Evolutionary conservation across 208 protist genomes (phyloP).

Genomic region (Acanthamoeba divionensis): DNA sequence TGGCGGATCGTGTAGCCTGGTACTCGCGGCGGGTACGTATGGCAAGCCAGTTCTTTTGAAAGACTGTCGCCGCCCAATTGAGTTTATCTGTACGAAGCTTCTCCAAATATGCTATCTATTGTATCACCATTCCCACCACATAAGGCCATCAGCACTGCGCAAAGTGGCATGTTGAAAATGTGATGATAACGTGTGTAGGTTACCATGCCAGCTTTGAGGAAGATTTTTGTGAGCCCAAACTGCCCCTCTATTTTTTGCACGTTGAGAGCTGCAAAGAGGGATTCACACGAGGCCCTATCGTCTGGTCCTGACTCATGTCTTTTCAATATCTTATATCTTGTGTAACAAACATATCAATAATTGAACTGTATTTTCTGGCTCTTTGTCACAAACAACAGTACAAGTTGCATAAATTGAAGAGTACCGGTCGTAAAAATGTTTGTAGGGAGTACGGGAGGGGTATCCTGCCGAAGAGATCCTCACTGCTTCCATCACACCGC

Average conservation of each 20-base stretch:
- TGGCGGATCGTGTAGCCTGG: background rate
- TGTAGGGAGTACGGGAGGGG: background rate
- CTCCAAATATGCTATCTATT: conserved; percentile 32
- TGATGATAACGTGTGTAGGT: background rate
- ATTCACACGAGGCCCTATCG: background rate
- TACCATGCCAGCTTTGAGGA: conserved; percentile 21
- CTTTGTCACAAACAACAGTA: background rate
- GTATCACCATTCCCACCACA: no score
- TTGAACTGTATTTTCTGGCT: background rate
- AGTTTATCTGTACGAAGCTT: background rate
- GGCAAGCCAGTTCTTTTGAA: conserved; percentile 49
- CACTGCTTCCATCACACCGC: conserved; percentile 19
- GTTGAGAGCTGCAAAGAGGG: background rate
- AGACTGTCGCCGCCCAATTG: conserved; percentile 17
- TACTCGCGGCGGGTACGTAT: conserved; percentile 1
- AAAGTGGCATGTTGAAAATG: background rate
- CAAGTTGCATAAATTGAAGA: background rate
- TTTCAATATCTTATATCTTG: conserved; percentile 13
- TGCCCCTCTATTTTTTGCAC: background rate
- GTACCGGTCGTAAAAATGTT: background rate
- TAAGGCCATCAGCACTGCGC: no score
- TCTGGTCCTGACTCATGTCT: conserved; percentile 9
- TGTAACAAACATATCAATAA: background rate
- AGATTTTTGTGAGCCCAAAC: conserved; percentile 33
- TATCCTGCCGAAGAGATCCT: background rate